These are phyloP conservation scores for Dacryopinax primogenitus DNA, from an alignment of 768 basidiomycete species.

Conservation along the genomic window DNA sequence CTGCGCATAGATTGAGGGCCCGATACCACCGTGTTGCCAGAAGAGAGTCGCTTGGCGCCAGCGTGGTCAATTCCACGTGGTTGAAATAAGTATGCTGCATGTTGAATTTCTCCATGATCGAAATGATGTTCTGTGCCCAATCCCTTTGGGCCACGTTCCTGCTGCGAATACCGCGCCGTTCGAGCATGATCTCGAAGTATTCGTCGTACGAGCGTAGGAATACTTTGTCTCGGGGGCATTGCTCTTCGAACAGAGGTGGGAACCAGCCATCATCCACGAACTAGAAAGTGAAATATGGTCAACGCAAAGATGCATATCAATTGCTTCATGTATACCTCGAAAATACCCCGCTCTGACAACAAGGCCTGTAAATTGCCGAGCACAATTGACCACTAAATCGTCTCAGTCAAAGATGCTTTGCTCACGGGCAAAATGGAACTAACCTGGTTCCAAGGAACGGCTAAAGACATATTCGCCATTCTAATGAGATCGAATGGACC, in stretches of 20 bases:
- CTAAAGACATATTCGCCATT: conserved; percentile 53
- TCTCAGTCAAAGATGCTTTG: background rate
- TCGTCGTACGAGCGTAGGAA: background rate
- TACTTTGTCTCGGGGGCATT: background rate
- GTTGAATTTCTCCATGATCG: background rate
- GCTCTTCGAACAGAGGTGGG: background rate
- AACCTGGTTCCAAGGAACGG: conserved; percentile 38
- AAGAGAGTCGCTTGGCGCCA: background rate
- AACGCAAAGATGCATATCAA: background rate
- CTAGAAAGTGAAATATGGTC: background rate
- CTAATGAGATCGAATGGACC: conserved; percentile 58
- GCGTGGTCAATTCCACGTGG: background rate
- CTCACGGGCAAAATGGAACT: background rate
- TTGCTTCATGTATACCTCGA: background rate
- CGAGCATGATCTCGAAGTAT: background rate
- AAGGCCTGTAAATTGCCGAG: background rate
- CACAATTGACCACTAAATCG: background rate
- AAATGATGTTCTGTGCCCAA: background rate
- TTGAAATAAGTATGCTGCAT: background rate
- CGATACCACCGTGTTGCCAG: background rate
- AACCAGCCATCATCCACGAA: conserved; percentile 1
- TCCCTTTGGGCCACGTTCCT: background rate
- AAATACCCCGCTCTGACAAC: background rate
- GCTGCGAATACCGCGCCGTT: background rate
- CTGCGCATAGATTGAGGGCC: background rate